phyloP scores from a whole-genome alignment of 352 stramenopile species.

The Globisporangium orthogonon region DNA sequence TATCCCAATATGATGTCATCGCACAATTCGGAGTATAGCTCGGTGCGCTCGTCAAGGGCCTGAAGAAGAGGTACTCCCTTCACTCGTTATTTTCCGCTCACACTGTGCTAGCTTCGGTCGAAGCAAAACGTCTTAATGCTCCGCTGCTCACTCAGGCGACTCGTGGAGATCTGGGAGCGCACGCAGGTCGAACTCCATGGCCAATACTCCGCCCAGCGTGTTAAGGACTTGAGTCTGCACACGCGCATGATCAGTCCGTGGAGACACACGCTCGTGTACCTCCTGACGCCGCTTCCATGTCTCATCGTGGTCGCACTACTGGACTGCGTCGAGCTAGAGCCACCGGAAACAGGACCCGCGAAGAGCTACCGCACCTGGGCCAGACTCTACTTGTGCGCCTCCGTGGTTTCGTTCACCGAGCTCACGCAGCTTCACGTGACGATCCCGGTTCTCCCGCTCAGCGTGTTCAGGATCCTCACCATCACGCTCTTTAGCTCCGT shows the following conservation, averaged over 20 bases:
- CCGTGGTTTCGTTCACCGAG: not conserved
- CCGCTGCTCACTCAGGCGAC: not conserved
- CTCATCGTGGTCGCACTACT: not conserved
- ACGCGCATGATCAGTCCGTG: not conserved
- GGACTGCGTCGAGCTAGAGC: not conserved
- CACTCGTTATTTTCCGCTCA: no score
- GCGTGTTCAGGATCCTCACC: not conserved
- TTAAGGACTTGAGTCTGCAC: not conserved
- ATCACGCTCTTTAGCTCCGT: not conserved
- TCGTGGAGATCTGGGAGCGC: not conserved
- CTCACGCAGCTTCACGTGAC: not conserved
- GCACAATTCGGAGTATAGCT: no score
- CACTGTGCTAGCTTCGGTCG: no score
- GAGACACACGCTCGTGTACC: not conserved
- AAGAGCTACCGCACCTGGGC: not conserved
- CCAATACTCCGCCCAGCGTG: not conserved
- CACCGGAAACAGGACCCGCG: not conserved
- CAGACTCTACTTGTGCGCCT: not conserved
- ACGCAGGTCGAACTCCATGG: constrained; percentile 1
- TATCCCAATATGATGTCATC: no score
- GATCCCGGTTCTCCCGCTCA: not conserved
- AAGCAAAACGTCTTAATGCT: not conserved
- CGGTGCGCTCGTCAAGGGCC: no score
- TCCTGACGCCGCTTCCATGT: not conserved
- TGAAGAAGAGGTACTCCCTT: no score